phyloP scores from a whole-genome alignment of 2,329 filamentous ascomycete genomes.

The Sporothrix sp. region DNA sequence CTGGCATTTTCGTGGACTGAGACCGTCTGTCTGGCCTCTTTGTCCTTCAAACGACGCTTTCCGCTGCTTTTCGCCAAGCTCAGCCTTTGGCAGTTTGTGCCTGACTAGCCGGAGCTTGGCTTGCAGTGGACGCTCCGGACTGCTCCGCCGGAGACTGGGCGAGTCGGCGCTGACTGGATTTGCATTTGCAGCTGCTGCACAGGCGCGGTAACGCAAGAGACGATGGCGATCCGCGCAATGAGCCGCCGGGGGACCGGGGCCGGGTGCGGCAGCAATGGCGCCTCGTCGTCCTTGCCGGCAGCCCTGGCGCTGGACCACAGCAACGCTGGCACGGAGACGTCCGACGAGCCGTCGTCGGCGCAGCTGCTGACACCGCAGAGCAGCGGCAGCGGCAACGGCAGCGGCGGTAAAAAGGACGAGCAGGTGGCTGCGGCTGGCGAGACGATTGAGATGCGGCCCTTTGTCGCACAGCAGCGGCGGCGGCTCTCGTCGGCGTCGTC shows the following conservation, averaged over 20 bases:
- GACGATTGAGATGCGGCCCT: slow-evolving; percentile 10
- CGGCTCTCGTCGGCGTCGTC: background rate
- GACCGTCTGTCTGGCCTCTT: too few relatives aligned
- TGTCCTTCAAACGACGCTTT: background rate
- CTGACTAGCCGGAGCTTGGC: too few relatives aligned
- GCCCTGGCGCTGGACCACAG: background rate
- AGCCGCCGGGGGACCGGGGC: too few relatives aligned
- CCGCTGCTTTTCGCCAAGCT: background rate
- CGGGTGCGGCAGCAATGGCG: too few relatives aligned
- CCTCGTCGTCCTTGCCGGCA: background rate
- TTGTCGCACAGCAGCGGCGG: background rate
- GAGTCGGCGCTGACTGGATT: too few relatives aligned
- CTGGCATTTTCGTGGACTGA: slow-evolving; percentile 2
- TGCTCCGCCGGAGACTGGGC: too few relatives aligned
- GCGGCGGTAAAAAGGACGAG: slow-evolving; percentile 7
- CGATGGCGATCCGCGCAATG: too few relatives aligned
- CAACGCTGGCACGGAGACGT: background rate
- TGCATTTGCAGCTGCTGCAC: too few relatives aligned
- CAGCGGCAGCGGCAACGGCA: slow-evolving; percentile 11
- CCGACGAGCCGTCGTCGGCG: slow-evolving; percentile 6
- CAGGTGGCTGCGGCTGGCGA: background rate
- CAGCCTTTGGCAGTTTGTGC: too few relatives aligned
- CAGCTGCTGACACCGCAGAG: slow-evolving; percentile 13
- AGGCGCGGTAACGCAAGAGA: too few relatives aligned
- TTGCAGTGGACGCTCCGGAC: too few relatives aligned